phyloP scores from a whole-genome alignment of 108 stramenopile genomes.

The Schizochytrium sp. region DNA sequence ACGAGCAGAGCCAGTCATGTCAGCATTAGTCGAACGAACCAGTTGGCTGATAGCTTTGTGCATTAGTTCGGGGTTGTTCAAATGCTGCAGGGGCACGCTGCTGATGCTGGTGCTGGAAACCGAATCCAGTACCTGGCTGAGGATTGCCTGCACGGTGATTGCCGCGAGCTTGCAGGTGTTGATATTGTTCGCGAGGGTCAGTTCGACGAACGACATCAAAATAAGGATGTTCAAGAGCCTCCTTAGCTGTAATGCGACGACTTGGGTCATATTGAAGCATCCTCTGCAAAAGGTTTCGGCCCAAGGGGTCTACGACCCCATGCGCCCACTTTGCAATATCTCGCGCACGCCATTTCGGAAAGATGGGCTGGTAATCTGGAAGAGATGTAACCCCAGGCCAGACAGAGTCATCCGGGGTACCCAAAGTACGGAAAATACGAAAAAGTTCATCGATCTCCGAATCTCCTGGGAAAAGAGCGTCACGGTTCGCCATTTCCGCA shows the following conservation, averaged over 20 bases:
- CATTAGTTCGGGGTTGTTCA: no score
- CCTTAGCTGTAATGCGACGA: slow-evolving; percentile 87
- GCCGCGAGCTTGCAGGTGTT: not conserved
- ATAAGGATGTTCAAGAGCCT: slow-evolving; percentile 94
- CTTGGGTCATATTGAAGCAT: slow-evolving; percentile 94
- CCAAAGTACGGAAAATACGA: slow-evolving; percentile 94
- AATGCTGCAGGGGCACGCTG: no score
- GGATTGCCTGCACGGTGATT: not conserved
- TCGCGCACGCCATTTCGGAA: slow-evolving; percentile 81
- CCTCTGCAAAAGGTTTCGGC: slow-evolving; percentile 83
- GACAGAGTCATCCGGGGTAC: slow-evolving; percentile 89
- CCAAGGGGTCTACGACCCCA: slow-evolving; percentile 71
- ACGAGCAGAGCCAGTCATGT: not conserved
- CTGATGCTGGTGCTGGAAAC: not conserved
- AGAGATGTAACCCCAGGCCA: slow-evolving; percentile 91
- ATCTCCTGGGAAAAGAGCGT: slow-evolving; percentile 95
- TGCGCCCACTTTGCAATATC: not conserved
- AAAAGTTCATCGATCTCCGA: slow-evolving; percentile 98
- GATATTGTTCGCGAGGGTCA: not conserved
- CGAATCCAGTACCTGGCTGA: not conserved
- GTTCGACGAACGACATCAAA: slow-evolving; percentile 81
- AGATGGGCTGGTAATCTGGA: slow-evolving; percentile 87
- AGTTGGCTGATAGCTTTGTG: no score
- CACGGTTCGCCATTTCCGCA: slow-evolving; percentile 96
- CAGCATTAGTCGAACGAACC: not conserved